phyloP scores from a whole-genome alignment of 2,329 filamentous ascomycete species.

The Chaetomium sp. region DNA sequence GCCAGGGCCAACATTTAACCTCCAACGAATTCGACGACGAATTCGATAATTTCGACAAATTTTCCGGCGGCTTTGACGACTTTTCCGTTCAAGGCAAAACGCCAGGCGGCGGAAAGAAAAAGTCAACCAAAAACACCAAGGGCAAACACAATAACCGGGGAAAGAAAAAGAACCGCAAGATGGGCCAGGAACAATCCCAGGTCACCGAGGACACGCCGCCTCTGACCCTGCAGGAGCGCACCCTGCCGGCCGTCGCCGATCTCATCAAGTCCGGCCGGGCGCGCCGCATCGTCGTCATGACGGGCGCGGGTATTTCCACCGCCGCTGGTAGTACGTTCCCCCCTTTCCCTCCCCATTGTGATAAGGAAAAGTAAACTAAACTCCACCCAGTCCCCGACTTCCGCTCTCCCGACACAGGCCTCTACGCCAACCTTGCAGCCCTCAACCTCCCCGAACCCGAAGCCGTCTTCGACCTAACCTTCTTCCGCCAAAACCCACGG shows the following conservation, averaged over 20 bases:
- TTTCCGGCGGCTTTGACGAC: constrained; percentile 14
- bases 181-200: constrained; percentile 81
- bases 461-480: constrained; percentile 88
- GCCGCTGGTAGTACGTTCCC: constrained; percentile 52
- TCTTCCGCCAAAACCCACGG: constrained; percentile 74
- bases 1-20: constrained; percentile 1
- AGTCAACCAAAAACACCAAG: constrained; percentile 2
- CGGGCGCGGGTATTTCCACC: constrained; percentile 82
- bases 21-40: not conserved
- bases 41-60: constrained; percentile 8
- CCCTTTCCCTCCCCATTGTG: not conserved
- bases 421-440: constrained; percentile 86
- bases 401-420: constrained; percentile 81
- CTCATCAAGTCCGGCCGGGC: constrained; percentile 66
- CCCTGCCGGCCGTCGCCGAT: constrained; percentile 67
- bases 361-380: too few relatives aligned
- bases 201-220: constrained; percentile 60
- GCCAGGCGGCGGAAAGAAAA: constrained; percentile 14
- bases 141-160: too few relatives aligned
- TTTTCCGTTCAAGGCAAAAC: constrained; percentile 15
- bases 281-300: constrained; percentile 76
- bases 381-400: constrained; percentile 72
- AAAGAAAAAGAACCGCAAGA: constrained; percentile 33
- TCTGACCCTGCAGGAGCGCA: constrained; percentile 59
- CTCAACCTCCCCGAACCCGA: constrained; percentile 84